Base-by-base conservation (phyloP, 106 monocot genomes). In the Narthecium ossifragum region DNA sequence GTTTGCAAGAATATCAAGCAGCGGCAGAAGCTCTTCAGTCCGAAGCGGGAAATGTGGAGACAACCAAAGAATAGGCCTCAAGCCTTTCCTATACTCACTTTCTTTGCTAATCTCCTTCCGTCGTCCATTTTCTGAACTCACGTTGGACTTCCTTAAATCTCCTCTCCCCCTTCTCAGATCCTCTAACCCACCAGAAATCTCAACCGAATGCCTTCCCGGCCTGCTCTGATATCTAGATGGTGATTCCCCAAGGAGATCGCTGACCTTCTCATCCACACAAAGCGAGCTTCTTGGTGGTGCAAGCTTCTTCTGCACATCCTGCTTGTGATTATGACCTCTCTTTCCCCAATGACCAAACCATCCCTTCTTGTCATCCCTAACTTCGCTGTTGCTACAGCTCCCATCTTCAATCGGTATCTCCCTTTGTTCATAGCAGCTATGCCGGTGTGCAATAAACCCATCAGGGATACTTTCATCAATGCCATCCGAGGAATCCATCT, bases 1-100 rank as follows among this genome's bases (percentile, higher is more conserved):
- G 65, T 90, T 87, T 5, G 96, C 90, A 53, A 98, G 70, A 74
- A 98, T 87, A 53, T 98, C 96, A 49, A 98, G 86, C 51, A 98
- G 70, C 0, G 96, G 96, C 13, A 81, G 69, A 43, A 88, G 60
- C 55, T 88, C 88, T 34, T 88, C 83, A 0, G 79, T 80, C 53
- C 55, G 66, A 40, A 88, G 82, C 11, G 88, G 88, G 28, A 88
- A 88, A 41, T 67, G 36, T 0, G 76, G 67, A 32, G 83, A 75
- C 51, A 88, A 83, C 88, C 88, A 88, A 4, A 88, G 70, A 59
- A 76, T 53, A 32, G 88, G 83, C 67, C 88, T 76, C 52, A 88
- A 65, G 4, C 88, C 79, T 59, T 83, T 88, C 73, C 73, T 83
- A 53, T 88, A 83, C 61, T 83, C 88, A 29, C 83, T 88, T 67